Evolutionary conservation across 179 eudicot species (phyloP).

Genomic region (Monotropa hypopitys): DNA sequence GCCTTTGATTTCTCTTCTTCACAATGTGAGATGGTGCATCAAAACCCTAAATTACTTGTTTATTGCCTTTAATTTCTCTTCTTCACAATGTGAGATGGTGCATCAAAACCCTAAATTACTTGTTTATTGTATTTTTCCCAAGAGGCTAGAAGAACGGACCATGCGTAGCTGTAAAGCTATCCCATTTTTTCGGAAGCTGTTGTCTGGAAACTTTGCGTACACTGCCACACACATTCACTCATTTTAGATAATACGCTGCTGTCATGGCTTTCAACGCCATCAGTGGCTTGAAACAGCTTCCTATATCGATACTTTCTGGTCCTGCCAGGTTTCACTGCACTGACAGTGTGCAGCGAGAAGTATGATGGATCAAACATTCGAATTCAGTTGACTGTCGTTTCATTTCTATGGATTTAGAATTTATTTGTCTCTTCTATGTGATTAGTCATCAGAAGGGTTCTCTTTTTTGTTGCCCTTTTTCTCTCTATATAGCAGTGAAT

Average conservation of each 20-base stretch:
- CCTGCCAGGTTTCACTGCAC: slow-evolving; percentile 99
- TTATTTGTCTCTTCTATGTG: neutral
- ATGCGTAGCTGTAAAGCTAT: too few relatives aligned
- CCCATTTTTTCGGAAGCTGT: slow-evolving; percentile 59
- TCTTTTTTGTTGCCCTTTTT: neutral
- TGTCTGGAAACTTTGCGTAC: neutral
- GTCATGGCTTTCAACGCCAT: slow-evolving; percentile 25
- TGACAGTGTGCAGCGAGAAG: slow-evolving; percentile 99
- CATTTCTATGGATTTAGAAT: neutral
- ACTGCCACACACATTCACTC: slow-evolving; percentile 7
- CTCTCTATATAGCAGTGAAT: neutral
- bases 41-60: neutral
- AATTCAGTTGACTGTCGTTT: neutral
- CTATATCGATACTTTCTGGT: slow-evolving; percentile 42
- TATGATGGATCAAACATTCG: slow-evolving; percentile 72
- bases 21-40: neutral
- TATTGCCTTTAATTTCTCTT: neutral
- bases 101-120: neutral
- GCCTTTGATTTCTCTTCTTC: neutral
- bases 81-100: neutral
- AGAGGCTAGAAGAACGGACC: too few relatives aligned
- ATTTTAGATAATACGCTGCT: slow-evolving; percentile 6
- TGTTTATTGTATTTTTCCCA: neutral
- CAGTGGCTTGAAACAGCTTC: slow-evolving; percentile 59
- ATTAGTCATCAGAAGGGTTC: neutral